Evolutionary conservation across 2,329 filamentous ascomycete genomes (phyloP), one percentile per base, ranked within the genome.

Genomic region (Claviceps sorghi): DNA sequence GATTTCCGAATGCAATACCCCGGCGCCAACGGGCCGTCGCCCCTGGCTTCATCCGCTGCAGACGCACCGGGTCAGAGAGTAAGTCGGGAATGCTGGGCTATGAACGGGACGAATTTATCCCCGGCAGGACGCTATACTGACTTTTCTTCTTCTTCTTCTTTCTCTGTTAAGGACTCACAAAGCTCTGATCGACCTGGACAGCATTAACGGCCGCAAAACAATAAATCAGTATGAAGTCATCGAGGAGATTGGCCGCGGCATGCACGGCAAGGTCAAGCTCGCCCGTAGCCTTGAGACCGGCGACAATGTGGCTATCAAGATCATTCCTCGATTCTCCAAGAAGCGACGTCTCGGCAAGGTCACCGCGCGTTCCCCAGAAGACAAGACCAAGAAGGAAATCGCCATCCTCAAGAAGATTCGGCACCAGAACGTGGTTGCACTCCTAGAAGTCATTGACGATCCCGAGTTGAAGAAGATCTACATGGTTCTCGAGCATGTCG

Each of bases 161-260:
- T 26, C 26, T 26, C 26, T 26, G 4, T 48, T 41, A 57, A 87
- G 83, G 70, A 96, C 91, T 10, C 87, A 95, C 69, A 88, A 90
- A 57, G 90, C 88, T 51, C 83, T 90, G 61, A 88, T 96, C 59
- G 91, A 97, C 62, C 83, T 90, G 56, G 89, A 97, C 67, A 80
- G 80, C 51, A 77, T 88, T 56, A 95, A 91, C 5, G 93, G 93
- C 54, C 87, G 93, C 57, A 98, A 98, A 71, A 77, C 90, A 51
- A 95, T 98, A 74, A 98, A 98, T 63, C 86, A 96, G 64, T 98
- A 98, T 70, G 88, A 96, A 68, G 88, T 98, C 60, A 85, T 97
- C 58, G 87, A 95, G 66, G 93, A 98, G 69, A 87, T 98, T 51
- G 93, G 93, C 52, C 85, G 93, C 54, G 93, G 93, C 49, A 88